Conservation (phyloP, 495 filamentous ascomycete genomes). For the Ramalina intermedia region DNA sequence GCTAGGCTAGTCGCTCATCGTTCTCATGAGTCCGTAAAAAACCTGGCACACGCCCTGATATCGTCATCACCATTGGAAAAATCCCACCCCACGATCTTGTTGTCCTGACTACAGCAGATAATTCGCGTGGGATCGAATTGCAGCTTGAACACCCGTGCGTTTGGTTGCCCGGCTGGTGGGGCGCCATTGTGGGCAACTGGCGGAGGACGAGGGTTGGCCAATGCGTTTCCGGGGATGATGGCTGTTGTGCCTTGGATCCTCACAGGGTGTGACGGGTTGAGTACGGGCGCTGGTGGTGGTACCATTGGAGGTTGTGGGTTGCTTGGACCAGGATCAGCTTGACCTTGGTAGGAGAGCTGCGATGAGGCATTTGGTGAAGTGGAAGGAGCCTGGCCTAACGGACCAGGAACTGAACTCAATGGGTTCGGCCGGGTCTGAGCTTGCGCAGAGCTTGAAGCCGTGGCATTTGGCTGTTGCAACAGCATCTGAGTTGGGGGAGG, state of each 20-base stretch:
- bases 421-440: no score
- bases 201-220: not conserved
- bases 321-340: no score
- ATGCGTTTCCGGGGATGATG: slow-evolving; percentile 4
- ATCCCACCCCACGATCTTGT: slow-evolving; percentile 92
- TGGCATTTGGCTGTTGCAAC: no score
- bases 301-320: not conserved
- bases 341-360: no score
- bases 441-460: no score
- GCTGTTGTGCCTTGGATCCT: slow-evolving; percentile 1
- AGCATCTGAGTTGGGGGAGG: no score
- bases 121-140: slow-evolving; percentile 93
- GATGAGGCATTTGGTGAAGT: no score
- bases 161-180: slow-evolving; percentile 22
- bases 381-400: no score
- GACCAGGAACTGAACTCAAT: no score
- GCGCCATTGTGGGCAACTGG: slow-evolving; percentile 2
- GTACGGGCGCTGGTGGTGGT: not conserved
- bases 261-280: not conserved
- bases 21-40: slow-evolving; percentile 38
- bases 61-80: slow-evolving; percentile 83
- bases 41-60: slow-evolving; percentile 65
- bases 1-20: not conserved
- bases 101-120: slow-evolving; percentile 83
- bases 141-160: slow-evolving; percentile 83